Conservation (phyloP, 78 protist genomes). For the Guillardia theta region DNA sequence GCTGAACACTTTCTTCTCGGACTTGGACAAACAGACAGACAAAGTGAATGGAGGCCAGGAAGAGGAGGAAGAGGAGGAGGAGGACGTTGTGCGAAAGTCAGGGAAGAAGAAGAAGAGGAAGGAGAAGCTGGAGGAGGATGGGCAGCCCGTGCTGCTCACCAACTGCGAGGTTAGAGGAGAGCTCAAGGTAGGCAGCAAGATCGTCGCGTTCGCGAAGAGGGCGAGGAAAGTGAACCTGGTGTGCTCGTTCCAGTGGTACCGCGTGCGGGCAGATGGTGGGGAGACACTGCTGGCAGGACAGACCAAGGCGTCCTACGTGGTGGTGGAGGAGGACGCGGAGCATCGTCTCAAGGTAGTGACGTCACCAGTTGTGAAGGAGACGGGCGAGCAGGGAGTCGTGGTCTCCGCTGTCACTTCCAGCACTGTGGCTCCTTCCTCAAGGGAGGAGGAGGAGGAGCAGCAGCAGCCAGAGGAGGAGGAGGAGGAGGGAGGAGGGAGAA, state of each 20-base stretch:
- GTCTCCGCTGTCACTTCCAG: neutral
- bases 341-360: neutral
- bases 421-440: neutral
- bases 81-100: neutral
- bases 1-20: no score
- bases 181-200: neutral
- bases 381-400: no score
- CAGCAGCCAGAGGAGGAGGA: neutral
- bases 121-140: neutral
- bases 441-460: neutral
- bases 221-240: neutral
- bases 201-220: slow-evolving; percentile 11
- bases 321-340: neutral
- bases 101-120: neutral
- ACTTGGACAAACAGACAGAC: no score
- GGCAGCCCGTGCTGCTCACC: neutral
- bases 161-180: neutral
- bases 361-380: neutral
- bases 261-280: neutral
- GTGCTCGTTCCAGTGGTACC: slow-evolving; percentile 29
- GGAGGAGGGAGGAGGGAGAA: neutral
- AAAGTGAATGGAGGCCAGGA: no score
- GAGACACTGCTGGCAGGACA: neutral
- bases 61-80: neutral
- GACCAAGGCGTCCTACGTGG: neutral